These are phyloP conservation scores for Cylindrotheca fusiformis DNA, from an alignment of 108 stramenopile genomes.

Conservation along the genomic window DNA sequence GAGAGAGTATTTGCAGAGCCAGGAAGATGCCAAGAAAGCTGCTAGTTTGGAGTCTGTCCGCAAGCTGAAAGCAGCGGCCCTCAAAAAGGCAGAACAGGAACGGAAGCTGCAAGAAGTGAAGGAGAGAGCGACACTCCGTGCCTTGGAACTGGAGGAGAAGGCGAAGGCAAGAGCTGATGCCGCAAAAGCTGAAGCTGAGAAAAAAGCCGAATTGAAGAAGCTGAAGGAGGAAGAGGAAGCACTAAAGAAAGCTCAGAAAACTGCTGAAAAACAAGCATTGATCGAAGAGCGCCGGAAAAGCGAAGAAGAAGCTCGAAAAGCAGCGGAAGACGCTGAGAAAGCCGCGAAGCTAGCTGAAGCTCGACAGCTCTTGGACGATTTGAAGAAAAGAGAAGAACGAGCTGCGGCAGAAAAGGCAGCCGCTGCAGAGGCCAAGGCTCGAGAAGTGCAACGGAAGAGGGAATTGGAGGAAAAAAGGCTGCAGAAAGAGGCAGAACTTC, in stretches of 20 bases:
- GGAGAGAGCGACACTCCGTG: not conserved
- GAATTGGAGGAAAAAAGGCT: not conserved
- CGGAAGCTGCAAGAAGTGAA: not conserved
- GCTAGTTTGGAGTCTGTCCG: not conserved
- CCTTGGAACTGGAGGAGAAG: not conserved
- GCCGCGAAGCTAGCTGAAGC: not conserved
- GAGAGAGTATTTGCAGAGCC: not conserved
- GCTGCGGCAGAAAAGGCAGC: not conserved
- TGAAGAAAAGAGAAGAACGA: not conserved
- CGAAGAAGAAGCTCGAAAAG: not conserved
- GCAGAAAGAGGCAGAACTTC: not conserved
- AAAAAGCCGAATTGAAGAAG: not conserved
- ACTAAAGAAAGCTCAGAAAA: not conserved
- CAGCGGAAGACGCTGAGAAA: not conserved
- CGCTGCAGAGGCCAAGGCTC: not conserved
- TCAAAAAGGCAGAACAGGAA: not conserved
- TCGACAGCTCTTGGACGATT: not conserved
- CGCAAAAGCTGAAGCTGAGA: not conserved
- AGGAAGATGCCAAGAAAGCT: not conserved
- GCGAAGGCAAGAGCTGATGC: not conserved
- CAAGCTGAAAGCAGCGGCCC: not conserved
- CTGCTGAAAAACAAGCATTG: no score
- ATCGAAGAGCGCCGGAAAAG: no score
- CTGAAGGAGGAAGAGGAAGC: not conserved
- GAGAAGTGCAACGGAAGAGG: not conserved